Evolutionary conservation across 1,139 yeast genomes (phyloP).

Genomic region (Yamadazyma oceani): DNA sequence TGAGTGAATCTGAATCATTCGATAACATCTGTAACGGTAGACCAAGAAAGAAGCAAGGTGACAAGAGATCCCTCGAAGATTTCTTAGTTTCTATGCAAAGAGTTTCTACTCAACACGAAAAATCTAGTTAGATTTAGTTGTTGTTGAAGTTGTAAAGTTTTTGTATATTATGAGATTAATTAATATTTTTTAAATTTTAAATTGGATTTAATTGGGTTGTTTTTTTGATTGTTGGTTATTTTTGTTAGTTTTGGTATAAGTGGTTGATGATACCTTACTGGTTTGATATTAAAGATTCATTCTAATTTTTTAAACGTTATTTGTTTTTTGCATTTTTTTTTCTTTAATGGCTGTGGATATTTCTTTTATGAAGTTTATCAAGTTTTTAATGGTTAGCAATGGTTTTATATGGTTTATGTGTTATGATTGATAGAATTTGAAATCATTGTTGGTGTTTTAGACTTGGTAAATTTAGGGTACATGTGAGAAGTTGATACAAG

Average conservation of each 20-base stretch:
- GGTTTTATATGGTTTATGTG: constrained; percentile 2
- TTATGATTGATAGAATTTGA: constrained; percentile 3
- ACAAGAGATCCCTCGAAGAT: constrained; percentile 86
- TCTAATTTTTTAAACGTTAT: too few relatives aligned
- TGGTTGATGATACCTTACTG: too few relatives aligned
- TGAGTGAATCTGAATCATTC: constrained; percentile 83
- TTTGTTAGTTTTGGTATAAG: not conserved
- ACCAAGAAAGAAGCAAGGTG: constrained; percentile 62
- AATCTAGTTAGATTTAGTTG: constrained; percentile 41
- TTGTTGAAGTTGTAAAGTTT: constrained; percentile 3
- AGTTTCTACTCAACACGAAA: constrained; percentile 97
- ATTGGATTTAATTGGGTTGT: constrained; percentile 1
- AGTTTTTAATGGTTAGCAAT: not conserved
- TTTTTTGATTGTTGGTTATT: constrained; percentile 4
- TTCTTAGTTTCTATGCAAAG: constrained; percentile 97
- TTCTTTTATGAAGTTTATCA: constrained; percentile 1
- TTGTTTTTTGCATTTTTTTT: not conserved
- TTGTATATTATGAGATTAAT: constrained; percentile 1
- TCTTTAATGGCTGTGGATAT: not conserved
- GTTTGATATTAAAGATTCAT: not conserved
- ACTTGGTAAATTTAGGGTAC: not conserved
- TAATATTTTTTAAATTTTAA: not conserved
- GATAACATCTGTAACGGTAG: constrained; percentile 95
- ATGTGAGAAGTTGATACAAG: not conserved
- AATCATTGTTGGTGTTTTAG: not conserved